Evolutionary conservation across 495 filamentous ascomycete genomes (phyloP), one percentile per base, ranked within the genome.

Genomic region (Astrocystis sublimbata): DNA sequence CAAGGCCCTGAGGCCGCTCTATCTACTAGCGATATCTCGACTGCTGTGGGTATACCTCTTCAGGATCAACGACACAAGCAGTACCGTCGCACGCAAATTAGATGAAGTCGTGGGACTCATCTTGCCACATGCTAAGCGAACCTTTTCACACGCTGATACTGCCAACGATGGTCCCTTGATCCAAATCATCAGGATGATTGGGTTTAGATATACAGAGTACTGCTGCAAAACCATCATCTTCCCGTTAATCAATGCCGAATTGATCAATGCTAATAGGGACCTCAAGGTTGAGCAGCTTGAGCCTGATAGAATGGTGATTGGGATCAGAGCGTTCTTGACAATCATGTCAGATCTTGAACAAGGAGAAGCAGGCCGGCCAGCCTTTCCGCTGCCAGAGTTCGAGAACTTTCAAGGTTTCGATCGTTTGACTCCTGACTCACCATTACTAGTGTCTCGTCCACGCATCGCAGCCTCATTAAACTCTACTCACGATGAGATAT

Each of bases 41-140:
- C 79, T 99, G n/a, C 79, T 96, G 3, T 99, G 94, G 94, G 93
- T 92, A 1, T 99, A 97, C 76, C 83, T 98, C 24, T 96, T 96
- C 72, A 86, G 93, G 19, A 88, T 76, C 54, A 84, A 83, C 4
- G 96, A 98, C 60, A 78, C 68, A 41, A 81, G 84, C 10, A 85
- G 85, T 45, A 79, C 80, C 28, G 88, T 87, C 4, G 82, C 87
- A 40, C 86, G 87, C 59, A 97, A 92, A 71, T 80, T 98, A 35
- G 92, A 98, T 61, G 93, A 97, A 52, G 85, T 97, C 26, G 79
- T 93, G 42, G 88, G 85, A 69, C 81, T 93, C 63, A 86, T 96
- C 8, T 82, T 99, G 13, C 91, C 91, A 2, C 80, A 85, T 7
- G 85, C 91, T 24, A 92, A 88, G 71, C 88, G 86, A 67, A 87